Evolutionary conservation across 495 filamentous ascomycete species (phyloP), one percentile per base, ranked within the genome.

Genomic region (Beverwykella pulmonaria): DNA sequence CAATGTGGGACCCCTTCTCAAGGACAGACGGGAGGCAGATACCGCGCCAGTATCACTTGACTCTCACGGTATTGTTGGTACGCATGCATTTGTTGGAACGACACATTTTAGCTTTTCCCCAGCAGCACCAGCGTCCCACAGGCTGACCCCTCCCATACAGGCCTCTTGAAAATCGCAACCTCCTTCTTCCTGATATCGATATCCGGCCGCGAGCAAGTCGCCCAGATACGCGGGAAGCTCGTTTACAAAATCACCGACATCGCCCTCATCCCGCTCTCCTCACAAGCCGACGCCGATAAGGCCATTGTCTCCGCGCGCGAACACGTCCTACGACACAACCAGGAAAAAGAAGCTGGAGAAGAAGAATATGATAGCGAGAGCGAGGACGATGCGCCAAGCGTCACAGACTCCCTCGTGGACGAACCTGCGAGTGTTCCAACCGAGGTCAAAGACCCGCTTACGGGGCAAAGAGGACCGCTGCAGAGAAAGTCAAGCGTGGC

Each of bases 241-340:
- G 80, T 97, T 57, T 97, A 96, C 74, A 86, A 90, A 46, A 82
- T 96, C 49, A 91, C 87, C 59, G 90, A 92, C 67, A 88, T 98
- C 30, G 88, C 92, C 0, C 80, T 98, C 25, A 96, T 95, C 20
- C 94, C 94, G 0, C 85, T 93, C 19, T 83, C 88, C 15, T 94
- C 88, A 17, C 87, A 87, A 66, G 73, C 72, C 44, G 92, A 93
- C 23, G 93, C 94, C 5, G 80, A 80, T 65, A 82, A 82, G 15
- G 87, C 91, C 5, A 88, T 97, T 39, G 69, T 78, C 2, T 83
- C 86, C 54, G 89, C 91, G 0, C 82, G 82, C 14, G 79, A 81
- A 29, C 80, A 83, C 49, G 63, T 84, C 26, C 69, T 75, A 54
- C 75, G 79, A 22, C 78, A 74, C 54, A 75, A 75, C 20, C 75